Base-by-base conservation (phyloP, 2,329 filamentous ascomycete genomes). In the Colletotrichum sp. region DNA sequence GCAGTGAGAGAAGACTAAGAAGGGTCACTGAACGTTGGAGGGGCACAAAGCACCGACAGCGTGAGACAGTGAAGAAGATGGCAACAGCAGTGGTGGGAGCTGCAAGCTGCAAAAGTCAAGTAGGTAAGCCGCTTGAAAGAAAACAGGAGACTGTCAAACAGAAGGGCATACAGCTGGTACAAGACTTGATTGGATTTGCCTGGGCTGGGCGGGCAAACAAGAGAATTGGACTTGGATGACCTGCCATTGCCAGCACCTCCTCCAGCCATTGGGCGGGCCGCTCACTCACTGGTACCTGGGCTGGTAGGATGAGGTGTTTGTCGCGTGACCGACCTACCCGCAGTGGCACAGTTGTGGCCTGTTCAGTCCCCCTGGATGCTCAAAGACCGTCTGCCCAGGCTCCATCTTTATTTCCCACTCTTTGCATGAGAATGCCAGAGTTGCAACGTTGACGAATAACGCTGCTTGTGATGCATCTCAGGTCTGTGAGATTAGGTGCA, bases 291-390 rank as follows among this genome's bases (percentile, higher is more conserved):
- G 55, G 30, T 12, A 49, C 39, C 39, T 49, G 19, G 39, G 39
- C 19, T n/a, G 39, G 39, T 27, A 39, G 68, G 57, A 73, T 69
- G 70, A 72, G 57, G 70, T 68, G 70, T 76, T 76, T 65, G 73
- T 76, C 73, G 73, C 73, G 73, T 76, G 73, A 76, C 73, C 59
- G 34, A 44, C 15, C 64, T 64, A 61, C 34, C 73, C 29, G 63
- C 73, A 73, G 64, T 65, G 64, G 73, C 64, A 76, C 73, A 76
- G 70, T 62, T 68, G 63, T 73, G 71, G 70, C 73, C 64, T 73
- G 70, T 76, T 73, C 25, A 36, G 55, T 36, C 36, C 44, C 44
- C 69, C 64, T 57, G 27, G 19, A 25, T 69, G 32, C 27, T 66
- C 25, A 66, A 32, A 61, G 30, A 25, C 27, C 29, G 63, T 63